Conservation (phyloP, 2,329 filamentous ascomycete genomes). For the Bipolaris gigantea region DNA sequence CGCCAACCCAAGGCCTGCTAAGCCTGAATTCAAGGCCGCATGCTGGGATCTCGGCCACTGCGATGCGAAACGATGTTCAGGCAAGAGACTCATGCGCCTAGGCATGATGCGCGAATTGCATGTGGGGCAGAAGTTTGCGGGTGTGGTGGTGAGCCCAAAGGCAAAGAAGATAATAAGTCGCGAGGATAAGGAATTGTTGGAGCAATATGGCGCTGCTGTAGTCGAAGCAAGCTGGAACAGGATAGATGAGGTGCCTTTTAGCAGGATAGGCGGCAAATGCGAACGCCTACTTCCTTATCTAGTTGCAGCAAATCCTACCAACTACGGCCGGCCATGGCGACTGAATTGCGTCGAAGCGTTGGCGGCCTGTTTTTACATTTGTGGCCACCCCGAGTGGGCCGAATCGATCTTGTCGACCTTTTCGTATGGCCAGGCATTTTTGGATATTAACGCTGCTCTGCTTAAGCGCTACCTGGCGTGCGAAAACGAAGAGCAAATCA, state of each 20-base stretch:
- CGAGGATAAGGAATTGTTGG: constrained; percentile 77
- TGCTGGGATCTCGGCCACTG: constrained; percentile 99
- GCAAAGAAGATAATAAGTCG: constrained; percentile 83
- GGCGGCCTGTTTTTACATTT: constrained; percentile 90
- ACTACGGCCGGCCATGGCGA: constrained; percentile 94
- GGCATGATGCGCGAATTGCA: constrained; percentile 92
- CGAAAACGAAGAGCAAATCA: constrained; percentile 76
- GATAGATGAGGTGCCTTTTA: constrained; percentile 87
- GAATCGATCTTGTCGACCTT: constrained; percentile 81
- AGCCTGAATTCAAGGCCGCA: constrained; percentile 80
- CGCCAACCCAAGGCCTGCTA: constrained; percentile 38
- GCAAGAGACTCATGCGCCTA: constrained; percentile 88
- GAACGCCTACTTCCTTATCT: constrained; percentile 85
- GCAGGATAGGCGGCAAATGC: constrained; percentile 88
- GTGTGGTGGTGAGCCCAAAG: constrained; percentile 94
- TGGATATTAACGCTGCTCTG: constrained; percentile 85
- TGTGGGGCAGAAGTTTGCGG: constrained; percentile 86
- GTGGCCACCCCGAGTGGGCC: constrained; percentile 89
- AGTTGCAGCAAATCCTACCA: constrained; percentile 93
- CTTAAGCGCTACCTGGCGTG: constrained; percentile 85
- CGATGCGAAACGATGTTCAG: constrained; percentile 94
- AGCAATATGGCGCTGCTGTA: constrained; percentile 88
- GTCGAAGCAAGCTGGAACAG: constrained; percentile 98
- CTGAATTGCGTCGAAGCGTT: constrained; percentile 95
- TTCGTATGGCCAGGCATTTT: constrained; percentile 82